Evolutionary conservation across 306 rosid species (phyloP), one percentile per base, ranked within the genome.

Genomic region (Crotalaria pallida): DNA sequence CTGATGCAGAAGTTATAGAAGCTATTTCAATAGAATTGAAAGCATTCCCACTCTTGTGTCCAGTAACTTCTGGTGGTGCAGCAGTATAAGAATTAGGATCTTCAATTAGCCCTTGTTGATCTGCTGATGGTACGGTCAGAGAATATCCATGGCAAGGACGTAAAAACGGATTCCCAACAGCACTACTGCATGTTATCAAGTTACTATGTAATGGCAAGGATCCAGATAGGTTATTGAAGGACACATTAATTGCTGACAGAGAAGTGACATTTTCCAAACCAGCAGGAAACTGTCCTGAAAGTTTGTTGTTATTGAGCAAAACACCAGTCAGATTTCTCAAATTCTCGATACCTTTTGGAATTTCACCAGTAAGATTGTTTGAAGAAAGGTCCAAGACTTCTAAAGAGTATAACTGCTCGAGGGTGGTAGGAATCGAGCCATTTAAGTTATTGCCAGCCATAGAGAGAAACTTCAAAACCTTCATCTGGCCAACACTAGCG

Each of bases 171-270:
- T 92, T 92, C 43, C 98, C 96, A 27, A 92, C 71, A 75, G 91
- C 96, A 82, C 82, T 80, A 71, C 78, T 84, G 79, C 98, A 92
- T 34, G 86, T 92, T 66, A 88, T 79, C 79, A 79, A 74, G 73
- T 77, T 81, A 65, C 81, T 85, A 69, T 83, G 72, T 10, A 75
- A 77, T 4, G 98, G 96, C 67, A 92, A 72, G 10, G 83, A 88
- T 48, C 98, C 98, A 50, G 98, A 90, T 69, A 92, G 69, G 84
- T 92, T 90, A 73, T 92, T 92, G 96, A 83, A 92, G 11, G 98
- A 90, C 78, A 92, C 91, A 52, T 90, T 90, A 67, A 92, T 90
- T 17, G 81, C 72, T 1, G 85, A 83, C 67, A 92, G 98, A 0
- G 88, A 77, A 16, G 84, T 70, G 65, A 88, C 76, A 82, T 88